Base-by-base conservation (phyloP, 2,329 filamentous ascomycete species). In the Alternaria sp. region DNA sequence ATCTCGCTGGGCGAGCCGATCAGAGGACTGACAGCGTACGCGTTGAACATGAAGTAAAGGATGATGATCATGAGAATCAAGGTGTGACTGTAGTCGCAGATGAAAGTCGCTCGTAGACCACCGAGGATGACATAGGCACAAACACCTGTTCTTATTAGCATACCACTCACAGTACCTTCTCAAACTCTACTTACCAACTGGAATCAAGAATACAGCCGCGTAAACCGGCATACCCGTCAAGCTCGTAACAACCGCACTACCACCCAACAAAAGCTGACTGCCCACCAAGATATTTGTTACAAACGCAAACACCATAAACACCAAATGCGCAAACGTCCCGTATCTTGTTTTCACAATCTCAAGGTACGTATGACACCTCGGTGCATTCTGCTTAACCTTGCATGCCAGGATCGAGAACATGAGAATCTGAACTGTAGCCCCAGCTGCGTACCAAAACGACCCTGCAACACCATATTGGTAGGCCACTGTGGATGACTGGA, bases 201-300 rank as follows among this genome's bases (percentile, higher is more conserved):
- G 80, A 24, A 81, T 78, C 13, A 81, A 63, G 49, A 80, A 81
- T 17, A 78, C 76, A 3, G 78, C 78, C n/a, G 78, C 79, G 61
- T 77, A 79, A 5, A 79, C 77, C 48, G 79, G 78, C 73, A 81
- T 80, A 3, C 78, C 80, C 3, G 78, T 79, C 46, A 81, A 61
- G 8, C 73, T 68, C 8, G 79, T 79, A 6, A 82, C 78, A 2
- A 81, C 78, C 1, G 79, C 79, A 54, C 75, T 77, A 4, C 79
- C 80, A 29, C 80, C 80, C 4, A 80, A 66, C 13, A 82, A 67
- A 13, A 82, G 57, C 58, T 79, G 76, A 40, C 76, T 77, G 6
- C 76, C 77, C n/a, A 78, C 77, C 13, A 81, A 64, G n/a, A 81
- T 77, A 49, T 81, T 81, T 33, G 76, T 79, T n/a, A 79, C 68